phyloP scores from a whole-genome alignment of 345 rosid genomes.

The Moringa oleifera region DNA sequence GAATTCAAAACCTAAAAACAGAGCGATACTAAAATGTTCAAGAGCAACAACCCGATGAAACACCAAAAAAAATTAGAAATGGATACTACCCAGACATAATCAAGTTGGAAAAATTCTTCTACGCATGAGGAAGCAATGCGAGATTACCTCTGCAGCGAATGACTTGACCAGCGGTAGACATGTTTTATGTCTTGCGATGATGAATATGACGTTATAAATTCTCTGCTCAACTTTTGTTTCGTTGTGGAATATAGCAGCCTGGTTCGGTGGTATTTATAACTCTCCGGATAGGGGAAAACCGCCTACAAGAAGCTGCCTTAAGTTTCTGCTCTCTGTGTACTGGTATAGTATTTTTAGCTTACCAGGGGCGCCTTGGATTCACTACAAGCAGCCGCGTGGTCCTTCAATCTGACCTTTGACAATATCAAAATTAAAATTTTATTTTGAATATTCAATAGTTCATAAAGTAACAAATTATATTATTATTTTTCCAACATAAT shows the following conservation, averaged over 20 bases:
- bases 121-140: not conserved
- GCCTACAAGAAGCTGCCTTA: slow-evolving; percentile 7
- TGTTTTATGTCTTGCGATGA: slow-evolving; percentile 3
- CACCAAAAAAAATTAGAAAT: too few species aligned
- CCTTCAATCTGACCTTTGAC: too few species aligned
- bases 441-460: too few species aligned
- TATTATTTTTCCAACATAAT: too few species aligned
- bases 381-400: too few species aligned
- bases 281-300: too few species aligned
- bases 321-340: slow-evolving; percentile 7
- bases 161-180: slow-evolving; percentile 51
- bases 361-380: not conserved
- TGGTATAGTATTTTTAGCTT: slow-evolving; percentile 8
- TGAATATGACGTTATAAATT: not conserved
- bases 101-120: too few species aligned
- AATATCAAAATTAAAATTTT: too few species aligned
- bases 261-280: not conserved
- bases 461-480: too few species aligned
- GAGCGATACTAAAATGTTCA: not conserved
- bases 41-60: too few species aligned
- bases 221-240: too few species aligned
- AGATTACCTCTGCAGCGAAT: slow-evolving; percentile 66
- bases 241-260: too few species aligned
- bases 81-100: not conserved
- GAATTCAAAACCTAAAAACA: not conserved